Conservation (phyloP, 169 alveolate species). For the Nephromyces sp. region DNA sequence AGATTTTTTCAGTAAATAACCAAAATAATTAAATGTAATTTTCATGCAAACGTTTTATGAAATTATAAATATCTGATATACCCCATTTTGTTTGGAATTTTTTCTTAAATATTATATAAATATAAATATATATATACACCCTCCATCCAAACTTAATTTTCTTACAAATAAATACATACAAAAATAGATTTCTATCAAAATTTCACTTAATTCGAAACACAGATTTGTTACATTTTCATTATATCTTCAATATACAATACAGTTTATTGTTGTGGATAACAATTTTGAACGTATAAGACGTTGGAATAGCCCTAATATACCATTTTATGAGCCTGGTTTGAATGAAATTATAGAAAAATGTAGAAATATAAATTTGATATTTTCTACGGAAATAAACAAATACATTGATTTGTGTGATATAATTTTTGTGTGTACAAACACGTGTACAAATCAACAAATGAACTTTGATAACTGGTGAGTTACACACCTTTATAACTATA, state of each 20-base stretch:
- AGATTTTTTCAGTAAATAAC: too few relatives aligned
- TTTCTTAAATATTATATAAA: too few relatives aligned
- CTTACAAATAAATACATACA: background rate
- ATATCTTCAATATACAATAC: background rate
- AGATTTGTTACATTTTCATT: background rate
- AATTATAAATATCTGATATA: too few relatives aligned
- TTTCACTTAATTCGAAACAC: background rate
- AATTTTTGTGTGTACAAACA: constrained; percentile 75
- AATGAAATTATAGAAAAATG: constrained; percentile 35
- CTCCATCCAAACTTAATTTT: background rate
- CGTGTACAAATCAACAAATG: constrained; percentile 69
- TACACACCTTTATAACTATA: too few relatives aligned
- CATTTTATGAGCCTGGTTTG: constrained; percentile 73
- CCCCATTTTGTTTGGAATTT: too few relatives aligned
- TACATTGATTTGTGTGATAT: constrained; percentile 62
- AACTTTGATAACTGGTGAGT: too few relatives aligned
- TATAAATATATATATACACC: background rate
- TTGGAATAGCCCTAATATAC: constrained; percentile 62
- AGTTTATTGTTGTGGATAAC: constrained; percentile 61
- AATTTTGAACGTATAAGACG: constrained; percentile 46
- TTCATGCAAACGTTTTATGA: too few relatives aligned
- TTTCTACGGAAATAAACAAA: constrained; percentile 60
- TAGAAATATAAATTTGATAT: constrained; percentile 54
- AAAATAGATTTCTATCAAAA: too few relatives aligned
- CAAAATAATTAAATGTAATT: too few relatives aligned